Percentiles rank a stretch among this genome's conserved stretches.
Conservation (phyloP, 495 filamentous ascomycete species). For the Annulohypoxylon stygium region DNA sequence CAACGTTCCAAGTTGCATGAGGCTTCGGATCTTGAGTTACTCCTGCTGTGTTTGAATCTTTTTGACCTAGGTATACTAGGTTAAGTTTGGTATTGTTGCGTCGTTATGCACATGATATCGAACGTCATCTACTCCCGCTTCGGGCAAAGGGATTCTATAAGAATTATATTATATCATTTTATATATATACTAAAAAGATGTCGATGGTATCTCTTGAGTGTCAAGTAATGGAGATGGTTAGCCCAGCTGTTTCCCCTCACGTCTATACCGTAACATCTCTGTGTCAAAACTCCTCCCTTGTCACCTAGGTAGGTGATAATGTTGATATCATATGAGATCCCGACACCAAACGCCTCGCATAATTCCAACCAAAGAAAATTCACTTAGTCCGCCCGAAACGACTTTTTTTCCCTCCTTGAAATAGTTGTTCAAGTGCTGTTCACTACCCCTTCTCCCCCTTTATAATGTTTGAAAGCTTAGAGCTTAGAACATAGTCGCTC, state of each 20-base stretch:
- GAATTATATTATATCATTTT: not conserved
- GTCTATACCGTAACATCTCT: not conserved
- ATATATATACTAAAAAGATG: not conserved
- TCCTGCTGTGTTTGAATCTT: too few relatives aligned
- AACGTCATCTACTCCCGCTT: not conserved
- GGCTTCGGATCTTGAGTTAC: too few relatives aligned
- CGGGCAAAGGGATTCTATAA: not conserved
- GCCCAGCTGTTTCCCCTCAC: constrained; percentile 1
- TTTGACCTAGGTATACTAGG: too few relatives aligned
- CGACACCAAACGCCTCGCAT: constrained; percentile 34
- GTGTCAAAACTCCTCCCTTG: not conserved
- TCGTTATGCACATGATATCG: not conserved
- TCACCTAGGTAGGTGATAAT: not conserved
- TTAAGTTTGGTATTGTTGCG: too few relatives aligned
- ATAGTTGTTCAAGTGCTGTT: not conserved
- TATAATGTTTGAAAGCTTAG: not conserved
- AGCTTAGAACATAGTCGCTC: not conserved
- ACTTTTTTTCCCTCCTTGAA: too few relatives aligned
- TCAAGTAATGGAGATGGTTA: not conserved
- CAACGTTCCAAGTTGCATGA: too few relatives aligned
- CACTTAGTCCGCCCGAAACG: not conserved
- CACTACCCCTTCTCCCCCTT: not conserved
- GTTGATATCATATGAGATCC: constrained; percentile 4
- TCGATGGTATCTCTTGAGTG: not conserved
- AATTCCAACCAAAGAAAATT: constrained; percentile 10